phyloP scores from a whole-genome alignment of 2,329 filamentous ascomycete species.

The Aspergillus sp. region DNA sequence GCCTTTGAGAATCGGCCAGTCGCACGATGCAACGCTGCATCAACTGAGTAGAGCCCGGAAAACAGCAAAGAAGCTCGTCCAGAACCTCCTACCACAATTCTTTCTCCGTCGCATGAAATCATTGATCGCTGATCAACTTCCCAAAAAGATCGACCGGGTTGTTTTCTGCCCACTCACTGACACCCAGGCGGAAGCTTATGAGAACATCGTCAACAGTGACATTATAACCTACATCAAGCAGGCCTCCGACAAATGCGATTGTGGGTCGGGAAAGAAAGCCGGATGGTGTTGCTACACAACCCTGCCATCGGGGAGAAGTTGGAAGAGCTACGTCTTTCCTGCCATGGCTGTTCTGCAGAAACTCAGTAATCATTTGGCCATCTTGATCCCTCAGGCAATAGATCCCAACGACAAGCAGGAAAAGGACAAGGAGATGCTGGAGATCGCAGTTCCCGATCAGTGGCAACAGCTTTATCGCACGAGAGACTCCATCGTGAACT shows the following conservation, averaged over 20 bases:
- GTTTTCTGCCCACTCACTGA: constrained; percentile 91
- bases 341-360: constrained; percentile 80
- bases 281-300: constrained; percentile 76
- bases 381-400: constrained; percentile 69
- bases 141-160: constrained; percentile 90
- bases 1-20: constrained; percentile 83
- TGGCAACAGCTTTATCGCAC: constrained; percentile 74
- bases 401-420: constrained; percentile 71
- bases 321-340: constrained; percentile 81
- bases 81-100: constrained; percentile 83
- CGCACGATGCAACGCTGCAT: constrained; percentile 81
- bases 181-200: constrained; percentile 77
- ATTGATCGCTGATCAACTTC: constrained; percentile 85
- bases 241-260: constrained; percentile 68
- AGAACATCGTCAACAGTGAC: constrained; percentile 73
- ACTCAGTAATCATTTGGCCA: constrained; percentile 86
- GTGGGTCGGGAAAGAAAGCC: constrained; percentile 65
- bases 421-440: constrained; percentile 72
- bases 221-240: constrained; percentile 67
- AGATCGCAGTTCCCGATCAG: constrained; percentile 69
- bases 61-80: constrained; percentile 79
- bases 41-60: constrained; percentile 79
- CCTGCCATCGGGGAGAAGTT: constrained; percentile 63
- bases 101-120: constrained; percentile 93
- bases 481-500: constrained; percentile 74